These are phyloP conservation scores for Leccinum truebloodii DNA, from an alignment of 768 basidiomycete genomes.

Conservation along the genomic window DNA sequence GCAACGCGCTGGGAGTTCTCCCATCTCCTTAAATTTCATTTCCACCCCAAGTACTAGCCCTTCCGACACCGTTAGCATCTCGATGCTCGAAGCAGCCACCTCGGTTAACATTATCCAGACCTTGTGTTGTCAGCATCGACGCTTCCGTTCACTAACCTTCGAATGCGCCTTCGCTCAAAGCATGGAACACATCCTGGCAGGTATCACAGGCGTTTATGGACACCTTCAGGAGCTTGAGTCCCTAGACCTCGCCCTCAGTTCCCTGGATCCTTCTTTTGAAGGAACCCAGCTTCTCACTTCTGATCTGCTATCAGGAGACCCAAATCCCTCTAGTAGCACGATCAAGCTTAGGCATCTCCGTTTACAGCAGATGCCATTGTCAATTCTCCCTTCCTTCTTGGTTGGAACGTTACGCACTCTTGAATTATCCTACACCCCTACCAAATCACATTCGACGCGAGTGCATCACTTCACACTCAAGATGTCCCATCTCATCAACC, in stretches of 20 bases:
- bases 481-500: slow-evolving; percentile 41
- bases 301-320: slow-evolving; percentile 19
- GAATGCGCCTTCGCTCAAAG: slow-evolving; percentile 31
- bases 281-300: slow-evolving; percentile 27
- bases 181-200: slow-evolving; percentile 30
- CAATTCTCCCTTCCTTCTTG: slow-evolving; percentile 38
- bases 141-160: slow-evolving; percentile 37
- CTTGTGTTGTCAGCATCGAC: slow-evolving; percentile 25
- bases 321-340: slow-evolving; percentile 1
- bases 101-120: slow-evolving; percentile 28
- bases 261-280: slow-evolving; percentile 28
- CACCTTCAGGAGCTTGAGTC: slow-evolving; percentile 28
- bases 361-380: slow-evolving; percentile 43
- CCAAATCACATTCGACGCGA: slow-evolving; percentile 17
- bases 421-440: slow-evolving; percentile 43
- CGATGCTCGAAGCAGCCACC: slow-evolving; percentile 19
- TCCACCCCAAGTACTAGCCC: slow-evolving; percentile 15
- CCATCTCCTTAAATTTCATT: slow-evolving; percentile 39
- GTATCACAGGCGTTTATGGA: slow-evolving; percentile 15
- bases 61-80: slow-evolving; percentile 15
- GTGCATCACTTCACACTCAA: slow-evolving; percentile 37
- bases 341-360: slow-evolving; percentile 36
- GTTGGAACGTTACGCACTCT: slow-evolving; percentile 42
- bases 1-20: slow-evolving; percentile 36
- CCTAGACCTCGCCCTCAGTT: slow-evolving; percentile 31